Evolutionary conservation across 495 filamentous ascomycete genomes (phyloP).

Genomic region (Aspergillus bridgeri): DNA sequence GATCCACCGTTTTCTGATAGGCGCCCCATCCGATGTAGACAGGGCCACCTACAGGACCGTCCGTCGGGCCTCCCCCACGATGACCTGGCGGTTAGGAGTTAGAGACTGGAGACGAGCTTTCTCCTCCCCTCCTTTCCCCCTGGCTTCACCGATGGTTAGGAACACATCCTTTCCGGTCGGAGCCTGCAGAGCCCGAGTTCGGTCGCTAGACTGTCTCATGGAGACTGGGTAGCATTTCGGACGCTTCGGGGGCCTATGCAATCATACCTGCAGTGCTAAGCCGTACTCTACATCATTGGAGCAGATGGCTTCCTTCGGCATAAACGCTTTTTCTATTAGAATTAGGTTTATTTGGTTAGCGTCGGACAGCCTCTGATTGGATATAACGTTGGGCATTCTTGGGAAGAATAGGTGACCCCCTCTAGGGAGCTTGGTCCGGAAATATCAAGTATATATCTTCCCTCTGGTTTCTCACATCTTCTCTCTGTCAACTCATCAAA

Average conservation of each 20-base stretch:
- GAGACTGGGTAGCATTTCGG: conserved; percentile 11
- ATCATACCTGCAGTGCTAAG: conserved; percentile 15
- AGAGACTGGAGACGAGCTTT: conserved; percentile 9
- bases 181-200: conserved; percentile 10
- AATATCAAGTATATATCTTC: conserved; percentile 10
- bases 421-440: conserved; percentile 8
- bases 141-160: conserved; percentile 28
- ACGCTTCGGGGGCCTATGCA: conserved; percentile 18
- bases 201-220: conserved; percentile 10
- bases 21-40: conserved; percentile 14
- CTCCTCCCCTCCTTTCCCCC: conserved; percentile 15
- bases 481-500: background rate
- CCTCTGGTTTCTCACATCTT: conserved; percentile 5
- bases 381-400: conserved; percentile 19
- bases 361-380: conserved; percentile 15
- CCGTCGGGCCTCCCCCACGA: conserved; percentile 31
- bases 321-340: conserved; percentile 6
- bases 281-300: conserved; percentile 11
- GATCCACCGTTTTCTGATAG: conserved; percentile 22
- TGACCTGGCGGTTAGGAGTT: conserved; percentile 31
- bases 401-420: conserved; percentile 16
- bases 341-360: conserved; percentile 6
- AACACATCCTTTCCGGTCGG: conserved; percentile 15
- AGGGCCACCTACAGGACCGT: conserved; percentile 22
- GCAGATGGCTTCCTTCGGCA: conserved; percentile 4